A percentile compares a stretch with the other conserved stretches of the same genome.
Evolutionary conservation across 257 asterid genomes (phyloP).

Genomic region (Rauvolfia tetraphylla): DNA sequence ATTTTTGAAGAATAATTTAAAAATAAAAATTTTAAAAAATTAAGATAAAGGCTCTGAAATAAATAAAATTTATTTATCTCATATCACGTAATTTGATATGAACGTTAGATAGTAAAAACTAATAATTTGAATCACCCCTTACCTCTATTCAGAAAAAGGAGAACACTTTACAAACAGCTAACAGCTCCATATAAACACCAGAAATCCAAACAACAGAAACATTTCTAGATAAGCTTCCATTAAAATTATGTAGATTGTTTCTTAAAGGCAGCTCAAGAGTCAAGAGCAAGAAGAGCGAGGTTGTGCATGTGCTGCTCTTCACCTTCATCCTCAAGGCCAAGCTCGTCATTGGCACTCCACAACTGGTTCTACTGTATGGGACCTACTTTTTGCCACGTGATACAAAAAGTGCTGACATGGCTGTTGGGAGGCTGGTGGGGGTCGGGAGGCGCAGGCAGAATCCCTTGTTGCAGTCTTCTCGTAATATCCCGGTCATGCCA

Average conservation of each 20-base stretch:
- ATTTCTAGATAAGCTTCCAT: not conserved
- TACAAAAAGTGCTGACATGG: slow-evolving; percentile 25
- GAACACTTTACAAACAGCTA: not conserved
- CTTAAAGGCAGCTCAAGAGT: not conserved
- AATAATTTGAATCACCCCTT: no score
- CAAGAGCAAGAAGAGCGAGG: no score
- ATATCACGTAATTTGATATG: no score
- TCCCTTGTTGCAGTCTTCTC: slow-evolving; percentile 47
- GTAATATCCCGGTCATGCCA: slow-evolving; percentile 6
- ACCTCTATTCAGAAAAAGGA: no score
- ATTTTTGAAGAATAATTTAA: no score
- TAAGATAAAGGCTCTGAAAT: no score
- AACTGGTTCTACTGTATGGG: slow-evolving; percentile 22
- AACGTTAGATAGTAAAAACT: no score
- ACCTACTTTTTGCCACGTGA: slow-evolving; percentile 42
- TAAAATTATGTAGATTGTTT: not conserved
- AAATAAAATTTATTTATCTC: no score
- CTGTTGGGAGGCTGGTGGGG: not conserved
- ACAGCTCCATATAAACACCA: not conserved
- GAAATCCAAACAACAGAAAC: no score
- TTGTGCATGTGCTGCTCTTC: not conserved
- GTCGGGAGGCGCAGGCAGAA: slow-evolving; percentile 29
- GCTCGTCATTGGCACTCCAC: not conserved
- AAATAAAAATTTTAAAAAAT: no score
- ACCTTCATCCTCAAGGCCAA: not conserved